Evolutionary conservation across 225 moss, liverwort and hornwort genomes (phyloP), one percentile per base, ranked within the genome.

Genomic region (Polytrichum commune): DNA sequence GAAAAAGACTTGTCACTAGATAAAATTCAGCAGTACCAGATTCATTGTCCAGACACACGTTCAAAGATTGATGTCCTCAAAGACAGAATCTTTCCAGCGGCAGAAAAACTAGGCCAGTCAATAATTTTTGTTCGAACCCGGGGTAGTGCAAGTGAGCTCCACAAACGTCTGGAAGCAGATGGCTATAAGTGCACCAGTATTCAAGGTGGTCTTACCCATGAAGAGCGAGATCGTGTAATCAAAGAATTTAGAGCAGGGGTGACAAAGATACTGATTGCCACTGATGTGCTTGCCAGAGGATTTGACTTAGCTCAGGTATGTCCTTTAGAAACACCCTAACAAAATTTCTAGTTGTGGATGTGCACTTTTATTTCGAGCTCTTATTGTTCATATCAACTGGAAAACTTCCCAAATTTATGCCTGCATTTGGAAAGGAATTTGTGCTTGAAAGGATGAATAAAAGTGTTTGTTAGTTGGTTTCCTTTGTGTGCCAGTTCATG

Each of bases 231-330:
- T 72, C 89, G 84, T 62, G 97, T 97, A 55, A 94, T 97, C 62
- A 88, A 78, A 67, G 92, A 97, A 58, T 97, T 97, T 68, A 83
- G 97, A 75, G 84, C 92, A 64, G 92, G 97, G 62, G 85, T 90
- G 76, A 97, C 94, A 1, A 97, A 94, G 79, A 94, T 94, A 61
- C 72, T 97, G 70, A 97, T 97, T 69, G 80, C 97, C 29, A 97
- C 97, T 26, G 94, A 97, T 82, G 85, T 97, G 18, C 91, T 97
- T 64, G 94, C 94, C 4, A 89, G 97, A 67, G 94, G 97, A 62
- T 97, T 97, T 79, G 94, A 97, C 82, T 94, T 92, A 83, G 97
- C 97, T 19, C 92, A 97, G 94, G 96, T 93, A 83, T 69, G 70
- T 46, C 58, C 46, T 3, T 13, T 16, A 10, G 46, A 35, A 35